A percentile compares a stretch with the other conserved stretches of the same genome.
Conservation (phyloP, 2,329 filamentous ascomycete species). For the Verticillium zaregamsianum region DNA sequence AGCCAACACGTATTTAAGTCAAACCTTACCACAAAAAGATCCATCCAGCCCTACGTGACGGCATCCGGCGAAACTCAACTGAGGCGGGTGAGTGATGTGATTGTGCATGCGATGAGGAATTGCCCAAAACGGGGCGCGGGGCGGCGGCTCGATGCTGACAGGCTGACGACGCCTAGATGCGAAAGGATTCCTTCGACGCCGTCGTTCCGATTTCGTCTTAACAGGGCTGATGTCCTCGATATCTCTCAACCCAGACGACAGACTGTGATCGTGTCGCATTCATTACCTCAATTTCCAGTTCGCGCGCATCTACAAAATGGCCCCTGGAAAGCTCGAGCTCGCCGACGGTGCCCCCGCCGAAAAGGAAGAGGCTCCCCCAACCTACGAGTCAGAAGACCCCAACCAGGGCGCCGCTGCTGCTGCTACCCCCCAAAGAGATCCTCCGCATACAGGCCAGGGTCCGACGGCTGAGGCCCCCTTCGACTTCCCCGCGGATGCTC, state of each 20-base stretch:
- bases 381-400: background rate
- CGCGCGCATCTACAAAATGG: background rate
- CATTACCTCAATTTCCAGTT: background rate
- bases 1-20: background rate
- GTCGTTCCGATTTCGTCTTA: background rate
- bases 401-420: background rate
- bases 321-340: background rate
- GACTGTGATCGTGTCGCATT: background rate
- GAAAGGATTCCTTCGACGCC: background rate
- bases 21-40: background rate
- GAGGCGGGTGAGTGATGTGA: no score
- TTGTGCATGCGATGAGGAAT: no score
- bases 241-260: background rate
- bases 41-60: background rate
- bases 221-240: background rate
- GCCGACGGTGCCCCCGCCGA: background rate
- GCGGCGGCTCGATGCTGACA: background rate
- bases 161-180: background rate
- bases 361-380: background rate
- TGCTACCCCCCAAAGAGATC: background rate
- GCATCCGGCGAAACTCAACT: no score
- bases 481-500: constrained; percentile 29
- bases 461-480: constrained; percentile 32
- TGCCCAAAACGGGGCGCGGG: background rate
- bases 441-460: background rate